Base-by-base conservation (phyloP, 805 yeast species). In the Hanseniaspora singularis region DNA sequence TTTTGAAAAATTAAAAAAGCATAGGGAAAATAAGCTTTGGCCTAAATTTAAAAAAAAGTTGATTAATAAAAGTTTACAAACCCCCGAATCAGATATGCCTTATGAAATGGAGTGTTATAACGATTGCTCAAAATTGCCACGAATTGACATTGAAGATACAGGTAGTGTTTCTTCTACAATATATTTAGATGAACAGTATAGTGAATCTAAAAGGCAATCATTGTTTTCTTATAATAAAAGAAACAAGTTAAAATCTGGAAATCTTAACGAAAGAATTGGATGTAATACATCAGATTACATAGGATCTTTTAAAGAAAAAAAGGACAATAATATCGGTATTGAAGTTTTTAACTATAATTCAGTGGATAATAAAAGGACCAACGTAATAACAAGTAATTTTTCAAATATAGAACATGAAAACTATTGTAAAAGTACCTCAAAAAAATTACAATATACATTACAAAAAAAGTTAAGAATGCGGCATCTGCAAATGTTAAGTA, bases 401-500 rank as follows among this genome's bases (percentile, higher is more conserved):
- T 19, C 24, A 4, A 33, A 33, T n/a, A 22, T 14, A 11, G 30
- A 36, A 9, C 23, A 23, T 15, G 27, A 19, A 12, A 3, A 22
- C 14, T 14, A n/a, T n/a, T n/a, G n/a, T n/a, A 11, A 26, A 11
- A 26, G 28, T 11, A 7, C 22, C 5, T 4, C 31, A 14, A 16
- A 16, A n/a, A 39, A 33, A n/a, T 20, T 33, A n/a, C 46, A 22
- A 39, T 49, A 41, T 51, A 59, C 53, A 52, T 55, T 52, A 38
- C 82, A 77, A 51, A 64, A 88, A 49, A 76, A 74, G 51, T 64
- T 82, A 37, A 71, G 71, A 46, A 75, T 77, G 24, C 63, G 86
- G 19, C 89, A 82, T 59, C 62, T 82, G 16, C 87, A 81, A 56
- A 79, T 81, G 77, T 77, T 82, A 39, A 82, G 88, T 0, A 65